A percentile compares a stretch with the other conserved stretches of the same genome.
Evolutionary conservation across 805 yeast genomes (phyloP).

Genomic region (Suhomyces sp.): DNA sequence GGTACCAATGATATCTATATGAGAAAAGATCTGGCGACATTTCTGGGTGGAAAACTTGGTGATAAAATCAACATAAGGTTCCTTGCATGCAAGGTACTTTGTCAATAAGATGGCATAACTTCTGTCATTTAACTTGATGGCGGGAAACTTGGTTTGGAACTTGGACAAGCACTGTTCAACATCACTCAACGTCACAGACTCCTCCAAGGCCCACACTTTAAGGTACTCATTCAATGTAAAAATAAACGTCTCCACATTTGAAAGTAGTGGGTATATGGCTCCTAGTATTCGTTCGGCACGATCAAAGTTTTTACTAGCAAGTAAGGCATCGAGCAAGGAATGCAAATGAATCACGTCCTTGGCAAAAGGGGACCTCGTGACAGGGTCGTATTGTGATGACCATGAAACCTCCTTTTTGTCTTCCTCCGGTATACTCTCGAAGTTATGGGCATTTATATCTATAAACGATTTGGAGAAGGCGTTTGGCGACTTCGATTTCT

Average conservation of each 20-base stretch:
- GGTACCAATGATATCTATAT: constrained; percentile 53
- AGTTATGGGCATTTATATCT: constrained; percentile 10
- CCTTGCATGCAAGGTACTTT: constrained; percentile 24
- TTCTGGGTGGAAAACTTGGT: constrained; percentile 9
- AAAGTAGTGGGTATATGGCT: constrained; percentile 53
- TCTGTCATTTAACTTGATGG: constrained; percentile 39
- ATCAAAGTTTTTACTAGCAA: constrained; percentile 59
- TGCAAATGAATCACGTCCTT: constrained; percentile 66
- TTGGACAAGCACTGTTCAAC: constrained; percentile 41
- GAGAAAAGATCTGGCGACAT: constrained; percentile 35
- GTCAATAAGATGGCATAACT: constrained; percentile 60
- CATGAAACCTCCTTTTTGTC: constrained; percentile 23
- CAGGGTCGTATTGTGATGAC: constrained; percentile 42
- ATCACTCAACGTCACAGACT: constrained; percentile 38
- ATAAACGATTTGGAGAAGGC: constrained; percentile 11
- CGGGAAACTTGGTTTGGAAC: constrained; percentile 29
- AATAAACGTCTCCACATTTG: constrained; percentile 45
- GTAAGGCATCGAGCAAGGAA: constrained; percentile 75
- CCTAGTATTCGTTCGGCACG: constrained; percentile 69
- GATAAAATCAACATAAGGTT: constrained; percentile 8
- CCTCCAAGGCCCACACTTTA: constrained; percentile 35
- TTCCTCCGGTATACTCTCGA: constrained; percentile 11
- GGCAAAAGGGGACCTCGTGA: constrained; percentile 43
- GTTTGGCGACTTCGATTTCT: constrained; percentile 4
- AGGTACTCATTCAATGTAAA: constrained; percentile 70